Conservation (phyloP, 192 early-diverging fungal species). For the Coemansia reversa region DNA sequence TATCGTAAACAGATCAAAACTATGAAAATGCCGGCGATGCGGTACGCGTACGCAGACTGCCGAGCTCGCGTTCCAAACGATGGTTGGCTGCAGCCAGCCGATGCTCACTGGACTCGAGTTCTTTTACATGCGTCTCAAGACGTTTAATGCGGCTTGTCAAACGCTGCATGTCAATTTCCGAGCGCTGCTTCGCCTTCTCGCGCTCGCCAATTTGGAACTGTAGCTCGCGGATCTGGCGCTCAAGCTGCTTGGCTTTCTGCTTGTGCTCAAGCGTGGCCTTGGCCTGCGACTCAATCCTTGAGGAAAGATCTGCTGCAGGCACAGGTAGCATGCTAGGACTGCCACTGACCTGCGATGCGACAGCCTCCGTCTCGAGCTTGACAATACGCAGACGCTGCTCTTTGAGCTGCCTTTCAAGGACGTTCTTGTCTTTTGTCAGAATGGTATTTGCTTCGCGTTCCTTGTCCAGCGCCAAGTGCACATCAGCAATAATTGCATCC, state of each 20-base stretch:
- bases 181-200: slow-evolving; percentile 76
- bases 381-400: slow-evolving; percentile 73
- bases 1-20: slow-evolving; percentile 10
- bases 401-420: slow-evolving; percentile 81
- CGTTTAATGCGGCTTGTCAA: slow-evolving; percentile 55
- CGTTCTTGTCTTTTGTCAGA: slow-evolving; percentile 72
- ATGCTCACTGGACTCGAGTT: slow-evolving; percentile 46
- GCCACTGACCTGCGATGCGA: slow-evolving; percentile 59
- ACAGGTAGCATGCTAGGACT: slow-evolving; percentile 54
- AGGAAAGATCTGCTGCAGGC: slow-evolving; percentile 35
- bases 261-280: slow-evolving; percentile 48
- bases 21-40: slow-evolving; percentile 33
- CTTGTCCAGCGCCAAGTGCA: slow-evolving; percentile 64
- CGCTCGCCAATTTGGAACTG: slow-evolving; percentile 83
- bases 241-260: slow-evolving; percentile 55
- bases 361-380: slow-evolving; percentile 70
- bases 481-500: slow-evolving; percentile 51
- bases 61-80: slow-evolving; percentile 52
- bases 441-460: slow-evolving; percentile 66
- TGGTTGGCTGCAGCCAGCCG: slow-evolving; percentile 44
- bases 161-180: slow-evolving; percentile 69
- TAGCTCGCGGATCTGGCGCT: slow-evolving; percentile 79
- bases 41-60: slow-evolving; percentile 43
- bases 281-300: slow-evolving; percentile 39
- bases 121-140: slow-evolving; percentile 44